phyloP scores from a whole-genome alignment of 2,329 filamentous ascomycete genomes.

The Ceratocystis cubensis region DNA sequence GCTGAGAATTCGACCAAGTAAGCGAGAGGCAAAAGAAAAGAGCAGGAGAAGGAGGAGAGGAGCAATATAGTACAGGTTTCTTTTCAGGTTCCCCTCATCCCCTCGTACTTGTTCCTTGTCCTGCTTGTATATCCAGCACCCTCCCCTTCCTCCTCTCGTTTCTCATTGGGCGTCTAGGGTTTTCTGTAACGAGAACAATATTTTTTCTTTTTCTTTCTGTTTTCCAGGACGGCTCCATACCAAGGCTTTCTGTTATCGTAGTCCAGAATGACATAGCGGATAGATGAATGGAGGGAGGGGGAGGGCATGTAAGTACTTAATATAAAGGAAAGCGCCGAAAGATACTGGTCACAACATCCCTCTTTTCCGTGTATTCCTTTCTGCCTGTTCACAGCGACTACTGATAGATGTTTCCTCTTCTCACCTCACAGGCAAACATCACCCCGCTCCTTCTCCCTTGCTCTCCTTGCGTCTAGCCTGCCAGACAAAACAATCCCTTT shows the following conservation, averaged over 20 bases:
- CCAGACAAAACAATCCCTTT: not conserved
- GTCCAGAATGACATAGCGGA: not conserved
- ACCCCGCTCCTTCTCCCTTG: not conserved
- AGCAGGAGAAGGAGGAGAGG: not conserved
- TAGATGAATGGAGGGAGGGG: too few relatives aligned
- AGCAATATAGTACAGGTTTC: not conserved
- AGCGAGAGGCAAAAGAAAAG: not conserved
- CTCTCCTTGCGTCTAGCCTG: not conserved
- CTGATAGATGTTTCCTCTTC: too few relatives aligned
- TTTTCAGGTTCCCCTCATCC: not conserved
- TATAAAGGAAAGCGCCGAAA: not conserved
- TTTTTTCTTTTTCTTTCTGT: not conserved
- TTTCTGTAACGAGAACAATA: not conserved
- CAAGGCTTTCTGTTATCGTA: not conserved
- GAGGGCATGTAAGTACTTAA: too few relatives aligned
- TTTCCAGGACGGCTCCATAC: not conserved
- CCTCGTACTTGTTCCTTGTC: not conserved
- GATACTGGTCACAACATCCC: not conserved
- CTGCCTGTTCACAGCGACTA: not conserved
- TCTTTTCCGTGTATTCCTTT: not conserved
- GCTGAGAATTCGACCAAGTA: not conserved
- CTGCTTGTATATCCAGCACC: too few relatives aligned
- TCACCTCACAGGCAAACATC: too few relatives aligned
- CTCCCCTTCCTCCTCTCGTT: not conserved
- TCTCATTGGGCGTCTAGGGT: not conserved